phyloP scores from a whole-genome alignment of 2,329 filamentous ascomycete genomes.

The Exophiala aquamarina region DNA sequence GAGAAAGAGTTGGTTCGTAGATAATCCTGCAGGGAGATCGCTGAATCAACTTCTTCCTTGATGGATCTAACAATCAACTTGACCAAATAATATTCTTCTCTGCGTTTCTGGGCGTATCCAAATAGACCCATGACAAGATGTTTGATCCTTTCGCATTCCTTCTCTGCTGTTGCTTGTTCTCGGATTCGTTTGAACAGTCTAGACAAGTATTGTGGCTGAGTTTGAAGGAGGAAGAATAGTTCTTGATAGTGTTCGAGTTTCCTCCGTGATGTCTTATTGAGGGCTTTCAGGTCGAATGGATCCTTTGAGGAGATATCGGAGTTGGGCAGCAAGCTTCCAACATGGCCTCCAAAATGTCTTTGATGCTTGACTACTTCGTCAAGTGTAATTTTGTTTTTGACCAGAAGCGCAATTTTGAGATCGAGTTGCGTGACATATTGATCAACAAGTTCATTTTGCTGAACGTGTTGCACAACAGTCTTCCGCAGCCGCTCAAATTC shows the following conservation, averaged over 20 bases:
- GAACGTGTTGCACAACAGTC: slow-evolving; percentile 94
- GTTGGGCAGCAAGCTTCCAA: slow-evolving; percentile 81
- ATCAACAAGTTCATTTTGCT: slow-evolving; percentile 94
- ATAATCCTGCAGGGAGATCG: slow-evolving; percentile 76
- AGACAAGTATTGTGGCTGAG: slow-evolving; percentile 91
- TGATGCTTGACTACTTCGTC: slow-evolving; percentile 98
- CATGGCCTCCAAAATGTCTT: slow-evolving; percentile 89
- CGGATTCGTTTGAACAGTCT: slow-evolving; percentile 81
- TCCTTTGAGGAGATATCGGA: slow-evolving; percentile 85
- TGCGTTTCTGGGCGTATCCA: slow-evolving; percentile 92
- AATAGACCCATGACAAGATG: slow-evolving; percentile 95
- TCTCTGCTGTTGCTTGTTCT: slow-evolving; percentile 81
- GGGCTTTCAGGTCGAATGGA: slow-evolving; percentile 91
- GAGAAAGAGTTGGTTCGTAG: slow-evolving; percentile 90
- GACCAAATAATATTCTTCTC: slow-evolving; percentile 94
- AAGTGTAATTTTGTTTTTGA: slow-evolving; percentile 99
- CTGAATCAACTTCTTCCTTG: slow-evolving; percentile 78
- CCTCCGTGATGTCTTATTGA: slow-evolving; percentile 93
- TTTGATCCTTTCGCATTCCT: slow-evolving; percentile 89
- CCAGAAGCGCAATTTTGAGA: slow-evolving; percentile 95
- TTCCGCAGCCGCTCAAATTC: slow-evolving; percentile 94
- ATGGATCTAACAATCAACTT: slow-evolving; percentile 83
- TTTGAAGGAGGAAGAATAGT: slow-evolving; percentile 95
- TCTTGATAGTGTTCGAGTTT: slow-evolving; percentile 98
- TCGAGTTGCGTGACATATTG: slow-evolving; percentile 98